These are phyloP conservation scores for Simmondsia chinensis DNA, from an alignment of 148 eudicot species.

Conservation along the genomic window DNA sequence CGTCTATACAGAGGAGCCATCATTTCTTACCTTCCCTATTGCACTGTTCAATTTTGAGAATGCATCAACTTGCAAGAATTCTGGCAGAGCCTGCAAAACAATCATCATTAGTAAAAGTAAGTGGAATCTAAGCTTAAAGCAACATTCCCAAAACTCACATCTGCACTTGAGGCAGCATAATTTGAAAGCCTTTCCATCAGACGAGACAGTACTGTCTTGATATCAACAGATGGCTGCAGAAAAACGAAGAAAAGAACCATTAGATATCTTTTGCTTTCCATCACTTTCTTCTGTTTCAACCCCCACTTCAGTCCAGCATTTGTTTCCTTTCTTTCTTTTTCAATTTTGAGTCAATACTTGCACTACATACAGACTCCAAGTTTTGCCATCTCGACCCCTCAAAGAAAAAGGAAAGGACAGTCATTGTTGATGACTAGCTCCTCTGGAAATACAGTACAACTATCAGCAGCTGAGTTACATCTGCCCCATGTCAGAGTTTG, in stretches of 20 bases:
- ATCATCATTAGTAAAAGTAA: constrained; percentile 7
- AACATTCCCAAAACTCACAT: constrained; percentile 41
- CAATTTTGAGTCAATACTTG: too few relatives aligned
- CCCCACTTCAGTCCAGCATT: too few relatives aligned
- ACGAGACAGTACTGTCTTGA: constrained; percentile 82
- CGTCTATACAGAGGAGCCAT: neutral
- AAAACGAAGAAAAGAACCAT: neutral
- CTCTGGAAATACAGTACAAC: too few relatives aligned
- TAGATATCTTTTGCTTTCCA: too few relatives aligned
- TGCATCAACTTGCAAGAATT: constrained; percentile 96
- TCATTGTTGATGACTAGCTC: too few relatives aligned
- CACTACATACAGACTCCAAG: too few relatives aligned
- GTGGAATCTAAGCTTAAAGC: neutral
- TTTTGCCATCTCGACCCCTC: too few relatives aligned
- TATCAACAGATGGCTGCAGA: constrained; percentile 79
- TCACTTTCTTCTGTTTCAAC: too few relatives aligned
- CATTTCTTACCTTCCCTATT: constrained; percentile 69
- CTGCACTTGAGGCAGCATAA: constrained; percentile 91
- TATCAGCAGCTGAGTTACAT: too few relatives aligned
- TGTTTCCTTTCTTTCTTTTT: too few relatives aligned
- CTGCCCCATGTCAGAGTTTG: too few relatives aligned
- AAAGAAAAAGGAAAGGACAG: too few relatives aligned
- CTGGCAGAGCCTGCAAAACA: constrained; percentile 81
- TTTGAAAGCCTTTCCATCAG: constrained; percentile 95
- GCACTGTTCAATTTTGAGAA: constrained; percentile 85